Evolutionary conservation across 2,329 filamentous ascomycete genomes (phyloP).

Genomic region (Colletotrichum sp.): DNA sequence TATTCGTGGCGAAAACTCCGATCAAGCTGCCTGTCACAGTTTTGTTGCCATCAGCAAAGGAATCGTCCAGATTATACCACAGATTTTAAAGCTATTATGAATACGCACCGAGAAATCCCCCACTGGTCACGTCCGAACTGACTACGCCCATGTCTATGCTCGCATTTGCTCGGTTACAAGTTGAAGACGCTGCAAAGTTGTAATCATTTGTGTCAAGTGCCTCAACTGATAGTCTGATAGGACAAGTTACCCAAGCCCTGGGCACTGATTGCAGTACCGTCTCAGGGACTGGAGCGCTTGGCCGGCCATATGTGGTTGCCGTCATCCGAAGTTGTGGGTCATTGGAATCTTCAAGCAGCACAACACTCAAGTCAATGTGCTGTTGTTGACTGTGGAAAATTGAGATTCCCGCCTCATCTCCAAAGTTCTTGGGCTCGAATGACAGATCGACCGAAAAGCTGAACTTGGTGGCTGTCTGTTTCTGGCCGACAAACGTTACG

Average conservation of each 20-base stretch:
- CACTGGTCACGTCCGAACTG: not conserved
- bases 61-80: not conserved
- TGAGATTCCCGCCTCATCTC: not conserved
- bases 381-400: not conserved
- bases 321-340: not conserved
- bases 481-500: not conserved
- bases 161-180: not conserved
- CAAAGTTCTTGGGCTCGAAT: not conserved
- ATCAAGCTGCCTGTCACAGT: not conserved
- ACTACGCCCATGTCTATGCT: not conserved
- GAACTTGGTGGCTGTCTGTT: not conserved
- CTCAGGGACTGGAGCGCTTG: not conserved
- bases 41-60: not conserved
- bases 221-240: not conserved
- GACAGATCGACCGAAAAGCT: not conserved
- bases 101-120: not conserved
- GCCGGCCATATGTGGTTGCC: not conserved
- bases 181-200: not conserved
- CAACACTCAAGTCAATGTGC: not conserved
- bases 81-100: fast-evolving
- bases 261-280: not conserved
- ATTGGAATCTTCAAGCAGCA: not conserved
- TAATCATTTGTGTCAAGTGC: not conserved
- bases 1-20: not conserved
- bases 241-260: not conserved